Evolutionary conservation across 345 rosid species (phyloP).

Genomic region (Sisymbrium altissimum): DNA sequence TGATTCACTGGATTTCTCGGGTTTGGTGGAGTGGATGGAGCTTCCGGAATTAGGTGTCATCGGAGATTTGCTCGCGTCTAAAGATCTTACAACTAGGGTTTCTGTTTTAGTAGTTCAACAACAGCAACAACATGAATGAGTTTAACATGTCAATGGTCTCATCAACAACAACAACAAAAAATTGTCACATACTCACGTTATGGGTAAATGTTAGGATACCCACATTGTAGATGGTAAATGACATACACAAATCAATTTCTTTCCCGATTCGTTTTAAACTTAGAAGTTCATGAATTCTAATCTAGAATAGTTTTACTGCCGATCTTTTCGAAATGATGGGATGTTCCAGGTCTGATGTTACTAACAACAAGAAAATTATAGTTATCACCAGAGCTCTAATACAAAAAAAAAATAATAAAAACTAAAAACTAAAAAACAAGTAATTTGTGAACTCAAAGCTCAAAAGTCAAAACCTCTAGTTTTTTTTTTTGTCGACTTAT

Average conservation of each 20-base stretch:
- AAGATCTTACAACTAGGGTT: conserved; percentile 37
- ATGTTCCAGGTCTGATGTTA: no score
- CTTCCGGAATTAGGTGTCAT: conserved; percentile 62
- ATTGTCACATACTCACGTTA: background rate
- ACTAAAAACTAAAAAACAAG: no score
- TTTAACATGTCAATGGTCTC: conserved; percentile 10
- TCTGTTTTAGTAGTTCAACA: conserved; percentile 65
- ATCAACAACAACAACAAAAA: background rate
- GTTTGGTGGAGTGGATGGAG: conserved; percentile 61
- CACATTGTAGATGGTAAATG: background rate
- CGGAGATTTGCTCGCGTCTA: conserved; percentile 63
- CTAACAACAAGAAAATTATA: no score
- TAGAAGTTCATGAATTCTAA: background rate
- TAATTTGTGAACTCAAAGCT: no score
- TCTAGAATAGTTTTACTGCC: no score
- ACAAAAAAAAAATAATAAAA: no score
- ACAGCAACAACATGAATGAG: conserved; percentile 30
- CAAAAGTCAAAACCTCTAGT: no score
- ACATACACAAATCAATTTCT: background rate
- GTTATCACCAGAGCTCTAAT: no score
- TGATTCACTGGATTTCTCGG: conserved; percentile 38
- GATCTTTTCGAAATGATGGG: no score
- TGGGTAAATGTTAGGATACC: background rate
- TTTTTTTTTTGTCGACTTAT: no score
- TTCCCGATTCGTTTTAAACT: background rate